Percentiles rank a stretch among this genome's conserved stretches.
These are phyloP conservation scores for Gloeostereum incarnatum DNA, from an alignment of 768 basidiomycete species.

Conservation along the genomic window DNA sequence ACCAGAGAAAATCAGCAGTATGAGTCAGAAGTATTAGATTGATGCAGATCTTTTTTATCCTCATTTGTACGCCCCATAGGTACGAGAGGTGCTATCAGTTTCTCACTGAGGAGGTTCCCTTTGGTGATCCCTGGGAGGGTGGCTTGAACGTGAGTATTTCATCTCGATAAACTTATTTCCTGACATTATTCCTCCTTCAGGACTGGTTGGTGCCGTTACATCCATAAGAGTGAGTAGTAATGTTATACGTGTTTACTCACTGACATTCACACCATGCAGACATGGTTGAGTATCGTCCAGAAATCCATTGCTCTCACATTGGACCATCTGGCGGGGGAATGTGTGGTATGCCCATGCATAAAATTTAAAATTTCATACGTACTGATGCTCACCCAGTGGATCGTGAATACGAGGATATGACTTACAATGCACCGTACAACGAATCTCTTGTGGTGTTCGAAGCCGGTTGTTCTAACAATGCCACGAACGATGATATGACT, in stretches of 20 bases:
- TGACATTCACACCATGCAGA: background rate
- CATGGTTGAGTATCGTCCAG: constrained; percentile 6
- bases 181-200: no score
- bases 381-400: no score
- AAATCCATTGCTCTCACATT: constrained; percentile 8
- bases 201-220: constrained; percentile 4
- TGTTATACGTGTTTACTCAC: background rate
- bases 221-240: background rate
- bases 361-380: no score
- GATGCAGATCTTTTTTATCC: background rate
- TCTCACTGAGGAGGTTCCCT: no score
- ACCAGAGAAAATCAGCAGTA: constrained; percentile 4
- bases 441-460: constrained; percentile 1
- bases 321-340: constrained; percentile 7
- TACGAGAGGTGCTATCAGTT: no score
- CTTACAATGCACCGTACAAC: constrained; percentile 1
- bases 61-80: no score
- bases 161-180: no score
- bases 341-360: no score
- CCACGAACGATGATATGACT: no score
- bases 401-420: constrained; percentile 3
- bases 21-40: constrained; percentile 3
- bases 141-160: no score
- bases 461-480: constrained; percentile 5
- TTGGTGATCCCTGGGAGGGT: constrained; percentile 6